These are phyloP conservation scores for Malus hybrid DNA, from an alignment of 331 rosid genomes.

Conservation along the genomic window DNA sequence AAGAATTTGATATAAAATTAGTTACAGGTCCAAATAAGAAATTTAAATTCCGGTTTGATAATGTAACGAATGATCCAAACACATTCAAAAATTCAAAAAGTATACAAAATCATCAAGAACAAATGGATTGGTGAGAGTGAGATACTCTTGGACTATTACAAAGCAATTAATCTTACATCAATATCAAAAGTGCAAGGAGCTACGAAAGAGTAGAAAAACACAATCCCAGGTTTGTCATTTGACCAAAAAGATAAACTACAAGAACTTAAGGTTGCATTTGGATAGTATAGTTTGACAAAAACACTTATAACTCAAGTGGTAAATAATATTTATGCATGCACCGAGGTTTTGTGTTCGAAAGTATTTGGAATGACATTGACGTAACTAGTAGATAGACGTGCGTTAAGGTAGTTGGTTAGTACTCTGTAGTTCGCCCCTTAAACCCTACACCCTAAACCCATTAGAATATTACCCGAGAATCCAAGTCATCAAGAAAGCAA, in stretches of 20 bases:
- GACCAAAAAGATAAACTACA: no score
- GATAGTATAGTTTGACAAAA: no score
- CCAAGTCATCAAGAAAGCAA: conserved; percentile 73
- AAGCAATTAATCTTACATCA: not conserved
- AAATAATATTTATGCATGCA: no score
- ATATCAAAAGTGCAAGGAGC: not conserved
- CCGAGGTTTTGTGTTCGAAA: no score
- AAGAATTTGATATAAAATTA: conserved; percentile 5
- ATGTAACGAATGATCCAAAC: not conserved
- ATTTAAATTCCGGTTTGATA: not conserved
- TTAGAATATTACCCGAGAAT: conserved; percentile 43
- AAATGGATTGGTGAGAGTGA: no score
- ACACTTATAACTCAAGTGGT: no score
- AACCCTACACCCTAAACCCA: no score
- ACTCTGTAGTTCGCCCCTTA: no score
- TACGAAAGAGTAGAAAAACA: not conserved
- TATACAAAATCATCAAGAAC: not conserved
- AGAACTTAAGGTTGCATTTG: not conserved
- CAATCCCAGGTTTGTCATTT: no score
- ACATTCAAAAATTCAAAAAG: not conserved
- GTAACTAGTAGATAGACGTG: no score
- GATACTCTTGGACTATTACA: not conserved
- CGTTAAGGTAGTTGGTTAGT: no score
- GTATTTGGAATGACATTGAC: no score
- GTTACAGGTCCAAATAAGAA: conserved; percentile 7